Percentiles rank a stretch among this genome's conserved stretches.
Conservation (phyloP, 768 basidiomycete species). For the Chalciporus piperatus region DNA sequence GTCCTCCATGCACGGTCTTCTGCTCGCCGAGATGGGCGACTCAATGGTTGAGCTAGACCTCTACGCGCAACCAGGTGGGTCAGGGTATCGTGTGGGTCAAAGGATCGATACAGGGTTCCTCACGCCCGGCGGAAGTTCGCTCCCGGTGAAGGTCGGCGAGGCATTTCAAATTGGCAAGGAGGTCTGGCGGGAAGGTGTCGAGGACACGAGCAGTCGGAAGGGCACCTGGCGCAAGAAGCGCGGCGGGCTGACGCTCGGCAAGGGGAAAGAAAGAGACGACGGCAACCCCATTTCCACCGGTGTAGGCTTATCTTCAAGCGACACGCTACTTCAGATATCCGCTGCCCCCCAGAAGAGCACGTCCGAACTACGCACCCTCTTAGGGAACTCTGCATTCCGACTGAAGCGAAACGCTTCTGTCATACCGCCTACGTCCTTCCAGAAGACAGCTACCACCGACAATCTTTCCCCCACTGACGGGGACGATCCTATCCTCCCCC, state of each 20-base stretch:
- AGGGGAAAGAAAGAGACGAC: conserved; percentile 7
- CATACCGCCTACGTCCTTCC: conserved; percentile 25
- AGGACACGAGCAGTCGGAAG: conserved; percentile 4
- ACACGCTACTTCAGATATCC: conserved; percentile 54
- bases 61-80: conserved; percentile 31
- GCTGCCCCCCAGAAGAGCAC: conserved; percentile 47
- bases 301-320: conserved; percentile 40
- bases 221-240: conserved; percentile 15
- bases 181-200: conserved; percentile 18
- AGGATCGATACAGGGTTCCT: conserved; percentile 34
- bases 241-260: conserved; percentile 4
- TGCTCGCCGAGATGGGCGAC: conserved; percentile 47
- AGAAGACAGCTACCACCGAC: conserved; percentile 6
- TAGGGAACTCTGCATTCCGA: conserved; percentile 59
- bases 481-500: conserved; percentile 18
- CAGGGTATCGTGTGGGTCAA: conserved; percentile 41
- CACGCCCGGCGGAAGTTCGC: conserved; percentile 30
- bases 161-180: conserved; percentile 20
- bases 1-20: conserved; percentile 45
- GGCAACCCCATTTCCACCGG: conserved; percentile 4
- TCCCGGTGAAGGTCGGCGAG: conserved; percentile 7
- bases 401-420: conserved; percentile 53
- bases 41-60: conserved; percentile 45
- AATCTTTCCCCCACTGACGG: conserved; percentile 1
- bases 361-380: conserved; percentile 57